Evolutionary conservation across 495 filamentous ascomycete genomes (phyloP), one percentile per base, ranked within the genome.

Genomic region (Penicillium robsamsonii): DNA sequence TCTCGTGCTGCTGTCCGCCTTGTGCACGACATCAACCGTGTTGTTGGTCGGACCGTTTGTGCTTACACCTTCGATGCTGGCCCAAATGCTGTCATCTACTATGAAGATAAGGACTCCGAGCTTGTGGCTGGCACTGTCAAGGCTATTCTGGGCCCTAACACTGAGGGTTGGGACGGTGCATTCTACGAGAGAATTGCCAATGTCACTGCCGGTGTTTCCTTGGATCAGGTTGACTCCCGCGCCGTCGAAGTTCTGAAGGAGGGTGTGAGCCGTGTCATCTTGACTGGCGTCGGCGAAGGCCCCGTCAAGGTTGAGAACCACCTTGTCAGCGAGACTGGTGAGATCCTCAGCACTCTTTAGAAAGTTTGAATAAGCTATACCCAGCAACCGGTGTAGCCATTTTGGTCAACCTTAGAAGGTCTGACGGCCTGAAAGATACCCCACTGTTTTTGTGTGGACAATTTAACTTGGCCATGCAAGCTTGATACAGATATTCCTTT

Each of bases 11-110:
- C 92, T 11, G 89, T 99, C 46, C 78, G 88, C 47, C 85, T 89
- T 3, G 92, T 97, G 27, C 91, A 97, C 75, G 84, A 83, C 40
- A 88, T 97, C 72, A 99, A 99, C 70, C 72, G 75, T 35, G 79
- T 79, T 10, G 84, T 81, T 17, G 89, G 89, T 43, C 85, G 82
- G 73, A 83, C 78, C 2, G 81, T 97, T 4, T 89, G 88, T 10
- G 93, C 94, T 18, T 99, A 99, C 71, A 99, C 94, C 0, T 99
- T 96, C 67, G 94, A 99, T 72, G 94, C 94, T 2, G 94, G 94
- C 43, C 95, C 94, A 59, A 99, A 99, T 69, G 89, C 90, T 30
- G 94, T 99, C 29, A 85, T 99, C 42, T 99, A 97, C 73, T 97
- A 92, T 59, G 81, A 89, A 30, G 88, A 91, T 72, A 77, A 89